Conservation (phyloP, 805 yeast genomes). For the Ogataea polymorpha region DNA sequence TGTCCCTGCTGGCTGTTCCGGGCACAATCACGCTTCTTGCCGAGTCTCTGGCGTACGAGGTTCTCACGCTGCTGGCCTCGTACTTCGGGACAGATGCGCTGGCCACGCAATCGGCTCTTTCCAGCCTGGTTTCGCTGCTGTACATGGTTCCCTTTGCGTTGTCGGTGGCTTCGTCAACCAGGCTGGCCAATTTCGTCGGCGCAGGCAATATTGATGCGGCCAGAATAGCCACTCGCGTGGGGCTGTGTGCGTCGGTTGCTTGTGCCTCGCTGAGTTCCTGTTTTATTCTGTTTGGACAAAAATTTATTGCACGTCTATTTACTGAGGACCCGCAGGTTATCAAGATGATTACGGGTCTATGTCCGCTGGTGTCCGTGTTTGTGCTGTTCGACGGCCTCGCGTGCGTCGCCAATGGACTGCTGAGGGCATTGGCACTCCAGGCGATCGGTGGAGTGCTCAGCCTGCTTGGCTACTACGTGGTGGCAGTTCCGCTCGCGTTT, state of each 20-base stretch:
- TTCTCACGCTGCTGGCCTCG: constrained; percentile 52
- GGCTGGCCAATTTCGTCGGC: constrained; percentile 55
- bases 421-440: constrained; percentile 77
- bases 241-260: constrained; percentile 35
- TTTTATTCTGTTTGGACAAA: constrained; percentile 43
- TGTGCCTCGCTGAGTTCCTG: constrained; percentile 41
- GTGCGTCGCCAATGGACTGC: constrained; percentile 66
- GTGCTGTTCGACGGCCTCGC: constrained; percentile 71
- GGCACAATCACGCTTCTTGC: constrained; percentile 55
- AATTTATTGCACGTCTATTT: constrained; percentile 54
- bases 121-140: constrained; percentile 48
- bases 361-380: constrained; percentile 64
- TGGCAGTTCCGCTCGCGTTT: constrained; percentile 68
- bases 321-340: constrained; percentile 60
- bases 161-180: constrained; percentile 52
- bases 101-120: constrained; percentile 55
- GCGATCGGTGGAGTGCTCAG: constrained; percentile 69
- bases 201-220: constrained; percentile 32
- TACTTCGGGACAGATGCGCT: constrained; percentile 50
- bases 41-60: constrained; percentile 56
- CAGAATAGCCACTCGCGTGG: constrained; percentile 41
- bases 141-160: constrained; percentile 59
- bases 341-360: constrained; percentile 45
- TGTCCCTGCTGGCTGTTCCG: constrained; percentile 47
- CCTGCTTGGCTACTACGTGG: constrained; percentile 63